Evolutionary conservation across 1,139 yeast genomes (phyloP).

Genomic region (Yamadazyma siamensis): DNA sequence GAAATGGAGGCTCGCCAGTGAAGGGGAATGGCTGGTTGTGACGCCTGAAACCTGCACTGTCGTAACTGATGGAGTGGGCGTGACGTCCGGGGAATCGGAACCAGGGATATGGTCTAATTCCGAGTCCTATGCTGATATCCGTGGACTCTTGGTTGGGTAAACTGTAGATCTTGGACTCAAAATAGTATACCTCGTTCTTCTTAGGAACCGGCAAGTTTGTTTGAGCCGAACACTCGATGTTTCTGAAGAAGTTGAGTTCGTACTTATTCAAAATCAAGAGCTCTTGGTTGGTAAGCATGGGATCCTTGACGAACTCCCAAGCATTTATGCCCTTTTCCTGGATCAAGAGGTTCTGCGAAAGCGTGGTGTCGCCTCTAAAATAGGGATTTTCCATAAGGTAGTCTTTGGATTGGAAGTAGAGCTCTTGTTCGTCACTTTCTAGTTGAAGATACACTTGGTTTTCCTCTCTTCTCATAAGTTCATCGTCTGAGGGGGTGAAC

Average conservation of each 20-base stretch:
- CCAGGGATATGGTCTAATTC: slow-evolving; percentile 55
- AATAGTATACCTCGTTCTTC: slow-evolving; percentile 84
- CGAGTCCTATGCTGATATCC: slow-evolving; percentile 43
- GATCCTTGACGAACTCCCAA: slow-evolving; percentile 84
- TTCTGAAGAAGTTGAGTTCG: slow-evolving; percentile 71
- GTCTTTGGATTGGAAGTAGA: slow-evolving; percentile 69
- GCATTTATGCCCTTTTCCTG: slow-evolving; percentile 94
- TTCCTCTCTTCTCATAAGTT: slow-evolving; percentile 59
- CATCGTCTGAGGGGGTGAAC: slow-evolving; percentile 40
- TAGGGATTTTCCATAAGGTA: slow-evolving; percentile 55
- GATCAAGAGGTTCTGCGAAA: slow-evolving; percentile 55
- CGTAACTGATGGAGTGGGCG: slow-evolving; percentile 47
- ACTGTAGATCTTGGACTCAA: slow-evolving; percentile 66
- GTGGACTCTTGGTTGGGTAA: slow-evolving; percentile 56
- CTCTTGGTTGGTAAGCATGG: slow-evolving; percentile 56
- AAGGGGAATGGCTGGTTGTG: slow-evolving; percentile 49
- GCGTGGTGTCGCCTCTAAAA: slow-evolving; percentile 41
- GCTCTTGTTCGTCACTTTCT: slow-evolving; percentile 72
- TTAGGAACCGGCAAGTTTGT: slow-evolving; percentile 87
- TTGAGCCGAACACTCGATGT: slow-evolving; percentile 73
- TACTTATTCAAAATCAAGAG: slow-evolving; percentile 65
- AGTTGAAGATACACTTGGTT: slow-evolving; percentile 58
- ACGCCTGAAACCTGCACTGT: slow-evolving; percentile 51
- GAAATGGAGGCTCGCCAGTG: slow-evolving; percentile 39
- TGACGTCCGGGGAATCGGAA: slow-evolving; percentile 59